A percentile compares a stretch with the other conserved stretches of the same genome.
phyloP scores from a whole-genome alignment of 2,329 filamentous ascomycete genomes.

The Ophioceras dolichostomum region DNA sequence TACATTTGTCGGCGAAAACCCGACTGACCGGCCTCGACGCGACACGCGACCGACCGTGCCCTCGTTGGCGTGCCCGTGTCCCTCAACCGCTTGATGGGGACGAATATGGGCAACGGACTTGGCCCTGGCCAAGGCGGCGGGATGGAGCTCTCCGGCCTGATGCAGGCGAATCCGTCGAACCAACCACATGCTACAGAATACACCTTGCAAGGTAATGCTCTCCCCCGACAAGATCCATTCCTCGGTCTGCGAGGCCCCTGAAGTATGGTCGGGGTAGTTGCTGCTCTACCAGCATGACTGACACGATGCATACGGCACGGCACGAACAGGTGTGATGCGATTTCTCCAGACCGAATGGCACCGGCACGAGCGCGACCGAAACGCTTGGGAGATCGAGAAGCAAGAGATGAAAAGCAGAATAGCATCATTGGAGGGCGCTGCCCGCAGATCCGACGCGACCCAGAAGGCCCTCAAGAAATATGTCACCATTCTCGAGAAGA shows the following conservation, averaged over 20 bases:
- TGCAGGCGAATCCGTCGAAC: slow-evolving; percentile 32
- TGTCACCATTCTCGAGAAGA: slow-evolving; percentile 77
- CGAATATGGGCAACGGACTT: slow-evolving; percentile 24
- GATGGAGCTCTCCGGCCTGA: slow-evolving; percentile 31
- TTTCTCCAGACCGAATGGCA: slow-evolving; percentile 99
- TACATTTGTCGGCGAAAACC: no score
- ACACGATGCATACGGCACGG: not conserved
- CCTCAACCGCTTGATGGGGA: slow-evolving; percentile 28
- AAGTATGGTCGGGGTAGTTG: not conserved
- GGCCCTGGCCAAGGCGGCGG: slow-evolving; percentile 22
- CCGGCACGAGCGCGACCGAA: slow-evolving; percentile 91
- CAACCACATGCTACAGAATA: slow-evolving; percentile 49
- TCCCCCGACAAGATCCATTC: not conserved
- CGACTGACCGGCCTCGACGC: no score
- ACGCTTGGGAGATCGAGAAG: slow-evolving; percentile 97
- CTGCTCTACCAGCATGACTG: not conserved
- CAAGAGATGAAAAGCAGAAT: slow-evolving; percentile 99
- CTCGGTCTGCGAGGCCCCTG: not conserved
- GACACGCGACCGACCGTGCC: no score
- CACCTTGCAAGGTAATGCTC: slow-evolving; percentile 38
- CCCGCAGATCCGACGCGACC: slow-evolving; percentile 72
- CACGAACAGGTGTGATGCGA: slow-evolving; percentile 75
- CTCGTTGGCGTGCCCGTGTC: no score
- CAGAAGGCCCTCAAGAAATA: slow-evolving; percentile 87
- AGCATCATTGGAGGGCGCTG: slow-evolving; percentile 83